A percentile compares a stretch with the other conserved stretches of the same genome.
phyloP scores from a whole-genome alignment of 2,329 filamentous ascomycete genomes.

The Ophiocordyceps unilateralis region DNA sequence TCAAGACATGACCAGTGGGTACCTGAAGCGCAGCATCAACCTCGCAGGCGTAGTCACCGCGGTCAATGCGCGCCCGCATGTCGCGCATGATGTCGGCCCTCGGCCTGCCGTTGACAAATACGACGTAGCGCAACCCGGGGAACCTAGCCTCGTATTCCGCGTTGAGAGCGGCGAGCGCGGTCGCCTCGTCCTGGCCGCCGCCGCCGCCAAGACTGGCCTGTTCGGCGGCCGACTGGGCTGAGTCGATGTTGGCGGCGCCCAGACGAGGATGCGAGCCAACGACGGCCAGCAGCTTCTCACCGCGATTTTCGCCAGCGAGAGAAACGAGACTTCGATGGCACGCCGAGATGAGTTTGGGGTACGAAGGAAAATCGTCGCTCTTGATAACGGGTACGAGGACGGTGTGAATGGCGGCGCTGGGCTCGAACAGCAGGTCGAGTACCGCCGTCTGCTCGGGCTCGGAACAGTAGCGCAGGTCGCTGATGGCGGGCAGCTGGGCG shows the following conservation, averaged over 20 bases:
- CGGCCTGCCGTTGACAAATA: conserved; percentile 74
- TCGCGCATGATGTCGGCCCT: conserved; percentile 63
- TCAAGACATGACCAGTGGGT: no score
- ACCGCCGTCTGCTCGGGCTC: conserved; percentile 35
- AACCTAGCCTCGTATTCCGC: conserved; percentile 63
- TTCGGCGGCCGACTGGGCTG: conserved; percentile 62
- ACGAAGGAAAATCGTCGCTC: conserved; percentile 40
- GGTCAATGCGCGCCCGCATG: conserved; percentile 57
- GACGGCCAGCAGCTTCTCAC: conserved; percentile 44
- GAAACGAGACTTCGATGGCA: conserved; percentile 29
- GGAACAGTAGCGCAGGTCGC: conserved; percentile 35
- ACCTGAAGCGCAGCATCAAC: conserved; percentile 60
- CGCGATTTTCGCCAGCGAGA: conserved; percentile 11
- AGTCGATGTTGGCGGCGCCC: conserved; percentile 68
- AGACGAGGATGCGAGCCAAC: conserved; percentile 70
- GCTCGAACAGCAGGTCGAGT: conserved; percentile 74
- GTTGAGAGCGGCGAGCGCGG: conserved; percentile 52
- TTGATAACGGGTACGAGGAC: conserved; percentile 53
- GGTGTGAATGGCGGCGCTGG: conserved; percentile 55
- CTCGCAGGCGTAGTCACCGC: conserved; percentile 49
- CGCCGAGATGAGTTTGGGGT: conserved; percentile 49
- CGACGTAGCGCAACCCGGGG: conserved; percentile 73
- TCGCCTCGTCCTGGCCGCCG: conserved; percentile 21
- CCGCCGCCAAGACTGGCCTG: conserved; percentile 52
- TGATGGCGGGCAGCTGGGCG: conserved; percentile 34